Evolutionary conservation across 768 basidiomycete species (phyloP).

Genomic region (Gymnopilus junonius): DNA sequence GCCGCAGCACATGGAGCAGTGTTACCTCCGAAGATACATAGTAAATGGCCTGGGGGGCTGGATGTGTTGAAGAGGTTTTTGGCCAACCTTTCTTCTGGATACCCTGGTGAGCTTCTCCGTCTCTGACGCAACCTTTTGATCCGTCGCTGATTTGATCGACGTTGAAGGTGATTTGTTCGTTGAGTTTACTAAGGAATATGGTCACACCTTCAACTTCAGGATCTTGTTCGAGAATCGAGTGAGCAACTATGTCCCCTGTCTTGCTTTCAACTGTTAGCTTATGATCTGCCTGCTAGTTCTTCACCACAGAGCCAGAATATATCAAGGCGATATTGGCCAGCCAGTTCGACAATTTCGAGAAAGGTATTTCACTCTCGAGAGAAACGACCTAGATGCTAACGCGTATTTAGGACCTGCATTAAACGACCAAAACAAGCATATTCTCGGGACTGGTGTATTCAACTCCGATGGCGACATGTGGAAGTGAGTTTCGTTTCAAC

Average conservation of each 20-base stretch:
- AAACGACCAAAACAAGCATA: conserved; percentile 21
- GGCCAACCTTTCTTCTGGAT: conserved; percentile 28
- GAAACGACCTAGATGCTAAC: background rate
- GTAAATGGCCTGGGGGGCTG: conserved; percentile 40
- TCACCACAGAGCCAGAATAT: conserved; percentile 53
- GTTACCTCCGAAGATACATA: conserved; percentile 35
- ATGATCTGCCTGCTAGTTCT: conserved; percentile 32
- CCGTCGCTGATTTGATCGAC: background rate
- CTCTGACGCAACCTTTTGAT: background rate
- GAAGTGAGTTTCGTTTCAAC: conserved; percentile 53
- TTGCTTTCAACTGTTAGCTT: background rate
- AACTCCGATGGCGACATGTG: conserved; percentile 63
- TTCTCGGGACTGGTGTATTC: conserved; percentile 65
- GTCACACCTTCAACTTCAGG: conserved; percentile 34
- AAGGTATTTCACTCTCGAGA: conserved; percentile 21
- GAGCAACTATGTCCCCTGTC: conserved; percentile 5
- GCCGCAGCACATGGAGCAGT: conserved; percentile 30
- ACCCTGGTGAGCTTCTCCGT: conserved; percentile 23
- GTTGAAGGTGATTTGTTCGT: conserved; percentile 32
- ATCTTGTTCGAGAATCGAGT: conserved; percentile 44
- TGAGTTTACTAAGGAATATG: conserved; percentile 27
- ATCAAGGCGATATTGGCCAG: conserved; percentile 51
- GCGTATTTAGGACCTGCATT: conserved; percentile 20
- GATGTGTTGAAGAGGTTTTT: conserved; percentile 31
- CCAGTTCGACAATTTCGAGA: conserved; percentile 41